Base-by-base conservation (phyloP, 2,329 filamentous ascomycete species). In the Botrytis elliptica region DNA sequence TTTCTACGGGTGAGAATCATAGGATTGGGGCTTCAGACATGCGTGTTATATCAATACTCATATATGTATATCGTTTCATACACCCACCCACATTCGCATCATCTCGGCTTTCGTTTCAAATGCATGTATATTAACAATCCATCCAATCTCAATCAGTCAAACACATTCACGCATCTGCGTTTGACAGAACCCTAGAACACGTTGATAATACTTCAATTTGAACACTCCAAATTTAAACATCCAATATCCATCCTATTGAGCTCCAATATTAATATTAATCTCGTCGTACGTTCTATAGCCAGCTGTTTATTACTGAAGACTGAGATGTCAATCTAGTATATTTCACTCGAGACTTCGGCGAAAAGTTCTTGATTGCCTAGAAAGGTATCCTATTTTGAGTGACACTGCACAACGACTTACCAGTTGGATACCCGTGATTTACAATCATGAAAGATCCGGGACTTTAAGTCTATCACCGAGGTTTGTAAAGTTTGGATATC, bases 291-390 rank as follows among this genome's bases (percentile, higher is more conserved):
- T 16, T 25, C 16, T 36, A 8, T 20, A 38, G 25, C 9, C 36
- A 14, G n/a, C 20, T 38, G 4, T 49, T 33, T 25, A 55, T 33
- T 33, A 22, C 22, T 20, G 16, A 9, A 55, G 65, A 42, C 3
- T 9, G 9, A 40, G 25, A 22, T 25, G n/a, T 18, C 4, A 7
- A 16, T 3, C 6, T 3, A 2, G 0, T 20, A 6, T 22, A 40
- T 55, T n/a, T 25, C 16, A 55, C n/a, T 33, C 10, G 3, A 8
- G 12, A 42, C 10, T 57, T 42, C n/a, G 14, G 25, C n/a, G 16
- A 29, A 57, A 9, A 68, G 65, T 9, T 40, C 16, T 3, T 38
- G 25, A 4, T 14, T 42, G 4, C 29, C 25, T 9, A 25, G 25
- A 1, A 68, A 44, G 38, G 38, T n/a, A 10, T 44, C 38, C 14